Conservation (phyloP, 2,329 filamentous ascomycete genomes). For the Clonostachys byssicola region DNA sequence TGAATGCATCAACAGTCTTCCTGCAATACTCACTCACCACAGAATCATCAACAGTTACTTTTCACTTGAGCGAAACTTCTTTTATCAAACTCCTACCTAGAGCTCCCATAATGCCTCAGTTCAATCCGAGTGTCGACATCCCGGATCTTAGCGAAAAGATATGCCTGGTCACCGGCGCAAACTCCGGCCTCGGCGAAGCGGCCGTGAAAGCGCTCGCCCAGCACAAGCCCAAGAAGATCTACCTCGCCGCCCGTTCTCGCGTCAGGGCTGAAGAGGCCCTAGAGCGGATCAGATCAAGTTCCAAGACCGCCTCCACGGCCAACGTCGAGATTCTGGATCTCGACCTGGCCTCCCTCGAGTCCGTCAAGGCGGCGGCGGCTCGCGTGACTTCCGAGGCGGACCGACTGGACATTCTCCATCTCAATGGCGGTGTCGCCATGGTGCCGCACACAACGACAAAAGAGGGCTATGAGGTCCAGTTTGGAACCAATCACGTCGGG, state of each 20-base stretch:
- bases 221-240: constrained; percentile 5
- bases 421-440: constrained; percentile 38
- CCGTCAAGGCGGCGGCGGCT: constrained; percentile 29
- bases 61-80: no score
- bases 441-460: constrained; percentile 22
- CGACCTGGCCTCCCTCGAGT: constrained; percentile 38
- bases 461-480: constrained; percentile 40
- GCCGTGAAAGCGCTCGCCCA: constrained; percentile 3
- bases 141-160: constrained; percentile 69
- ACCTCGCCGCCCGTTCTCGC: constrained; percentile 24
- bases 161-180: constrained; percentile 80
- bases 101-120: background rate
- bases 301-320: constrained; percentile 24
- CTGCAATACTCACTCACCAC: no score
- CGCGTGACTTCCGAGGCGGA: constrained; percentile 21
- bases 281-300: constrained; percentile 16
- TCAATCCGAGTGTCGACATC: constrained; percentile 22
- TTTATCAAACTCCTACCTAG: no score
- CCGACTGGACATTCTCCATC: constrained; percentile 33
- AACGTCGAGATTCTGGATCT: constrained; percentile 21
- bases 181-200: constrained; percentile 68
- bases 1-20: no score
- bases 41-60: no score
- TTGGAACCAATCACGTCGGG: constrained; percentile 41
- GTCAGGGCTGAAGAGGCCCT: constrained; percentile 43